phyloP scores from a whole-genome alignment of 768 basidiomycete genomes.

The Lepiota venenata region DNA sequence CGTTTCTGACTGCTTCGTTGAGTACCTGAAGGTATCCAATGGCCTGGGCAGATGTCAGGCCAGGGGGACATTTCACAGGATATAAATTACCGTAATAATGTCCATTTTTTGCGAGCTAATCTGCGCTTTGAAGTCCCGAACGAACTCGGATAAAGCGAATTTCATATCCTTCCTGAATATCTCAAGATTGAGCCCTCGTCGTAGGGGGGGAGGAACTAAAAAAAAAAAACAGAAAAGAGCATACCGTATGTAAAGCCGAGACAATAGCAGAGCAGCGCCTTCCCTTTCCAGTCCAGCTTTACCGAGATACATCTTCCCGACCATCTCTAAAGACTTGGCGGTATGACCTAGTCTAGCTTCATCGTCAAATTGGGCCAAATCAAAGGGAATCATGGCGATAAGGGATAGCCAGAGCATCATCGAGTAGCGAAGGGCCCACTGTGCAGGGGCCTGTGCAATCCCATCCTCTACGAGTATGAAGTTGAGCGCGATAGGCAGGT shows the following conservation, averaged over 20 bases:
- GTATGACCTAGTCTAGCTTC: constrained; percentile 47
- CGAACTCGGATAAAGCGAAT: constrained; percentile 46
- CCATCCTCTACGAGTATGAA: constrained; percentile 52
- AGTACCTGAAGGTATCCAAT: constrained; percentile 69
- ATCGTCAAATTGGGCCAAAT: constrained; percentile 83
- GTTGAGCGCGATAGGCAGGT: constrained; percentile 71
- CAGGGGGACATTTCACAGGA: neutral
- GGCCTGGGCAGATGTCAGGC: constrained; percentile 36
- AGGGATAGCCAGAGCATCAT: constrained; percentile 92
- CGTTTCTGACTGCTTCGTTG: constrained; percentile 67
- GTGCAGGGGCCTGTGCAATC: constrained; percentile 34
- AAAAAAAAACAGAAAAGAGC: constrained; percentile 18
- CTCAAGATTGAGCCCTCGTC: constrained; percentile 4
- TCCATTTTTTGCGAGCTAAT: constrained; percentile 35
- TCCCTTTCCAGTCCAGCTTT: constrained; percentile 84
- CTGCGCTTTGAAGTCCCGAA: constrained; percentile 40
- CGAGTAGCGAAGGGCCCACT: constrained; percentile 84
- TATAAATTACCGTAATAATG: constrained; percentile 43
- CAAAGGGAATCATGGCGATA: constrained; percentile 92
- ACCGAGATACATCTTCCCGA: constrained; percentile 55
- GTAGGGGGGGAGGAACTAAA: neutral
- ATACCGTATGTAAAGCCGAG: constrained; percentile 78
- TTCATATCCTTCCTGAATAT: constrained; percentile 55
- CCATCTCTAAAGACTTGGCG: constrained; percentile 49
- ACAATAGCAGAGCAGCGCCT: constrained; percentile 75